These are phyloP conservation scores for Oryza rufipogon DNA, from an alignment of 176 grass and related monocot species.

Conservation along the genomic window DNA sequence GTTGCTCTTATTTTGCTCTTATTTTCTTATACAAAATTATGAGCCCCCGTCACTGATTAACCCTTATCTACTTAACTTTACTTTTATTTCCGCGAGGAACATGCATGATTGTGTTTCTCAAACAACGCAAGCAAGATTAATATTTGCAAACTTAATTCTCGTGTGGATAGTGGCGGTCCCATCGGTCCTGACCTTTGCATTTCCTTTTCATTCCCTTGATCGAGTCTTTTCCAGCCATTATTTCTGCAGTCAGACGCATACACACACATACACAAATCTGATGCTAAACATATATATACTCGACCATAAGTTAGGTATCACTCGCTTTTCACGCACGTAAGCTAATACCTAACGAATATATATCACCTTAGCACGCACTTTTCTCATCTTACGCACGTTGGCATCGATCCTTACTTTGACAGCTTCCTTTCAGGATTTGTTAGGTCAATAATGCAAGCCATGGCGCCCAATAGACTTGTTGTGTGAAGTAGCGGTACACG, in stretches of 20 bases:
- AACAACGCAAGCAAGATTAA: background rate
- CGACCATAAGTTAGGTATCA: constrained; percentile 43
- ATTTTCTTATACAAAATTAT: too few species aligned
- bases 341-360: constrained; percentile 38
- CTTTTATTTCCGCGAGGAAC: too few species aligned
- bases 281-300: background rate
- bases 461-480: background rate
- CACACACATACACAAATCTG: background rate
- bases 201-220: background rate
- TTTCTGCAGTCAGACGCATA: background rate
- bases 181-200: background rate
- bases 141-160: background rate
- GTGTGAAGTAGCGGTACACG: background rate
- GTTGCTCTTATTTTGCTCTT: too few species aligned
- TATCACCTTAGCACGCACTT: background rate
- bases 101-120: background rate
- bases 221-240: background rate
- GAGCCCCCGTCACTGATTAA: too few species aligned
- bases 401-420: background rate
- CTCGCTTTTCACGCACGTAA: constrained; percentile 34
- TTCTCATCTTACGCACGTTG: background rate
- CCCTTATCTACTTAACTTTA: too few species aligned
- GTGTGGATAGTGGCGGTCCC: background rate
- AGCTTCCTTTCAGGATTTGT: constrained; percentile 32
- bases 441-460: constrained; percentile 44